Percentiles rank a stretch among this genome's conserved stretches.
phyloP scores from a whole-genome alignment of 2,329 filamentous ascomycete species.

The Leptodontidium sp. region DNA sequence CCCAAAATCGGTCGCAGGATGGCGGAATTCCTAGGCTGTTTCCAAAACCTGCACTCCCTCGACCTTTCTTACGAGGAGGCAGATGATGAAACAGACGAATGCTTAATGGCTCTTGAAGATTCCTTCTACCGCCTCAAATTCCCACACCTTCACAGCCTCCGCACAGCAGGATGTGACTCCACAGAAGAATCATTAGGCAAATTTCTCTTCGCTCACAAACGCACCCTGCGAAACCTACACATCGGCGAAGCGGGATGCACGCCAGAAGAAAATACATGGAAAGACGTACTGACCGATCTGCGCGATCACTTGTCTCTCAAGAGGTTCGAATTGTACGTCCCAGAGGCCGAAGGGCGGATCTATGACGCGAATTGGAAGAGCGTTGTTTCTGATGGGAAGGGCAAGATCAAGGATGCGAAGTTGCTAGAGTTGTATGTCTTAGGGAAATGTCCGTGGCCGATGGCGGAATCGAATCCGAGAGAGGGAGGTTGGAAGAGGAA shows the following conservation, averaged over 20 bases:
- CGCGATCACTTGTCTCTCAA: slow-evolving; percentile 15
- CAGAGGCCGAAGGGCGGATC: slow-evolving; percentile 7
- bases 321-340: slow-evolving; percentile 20
- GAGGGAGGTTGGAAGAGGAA: slow-evolving; percentile 14
- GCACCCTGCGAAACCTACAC: slow-evolving; percentile 5
- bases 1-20: slow-evolving; percentile 6
- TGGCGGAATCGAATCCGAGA: slow-evolving; percentile 10
- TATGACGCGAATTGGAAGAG: slow-evolving; percentile 17
- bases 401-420: slow-evolving; percentile 11
- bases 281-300: slow-evolving; percentile 9
- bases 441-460: slow-evolving; percentile 21
- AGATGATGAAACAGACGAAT: slow-evolving; percentile 15
- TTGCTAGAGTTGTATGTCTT: slow-evolving; percentile 16
- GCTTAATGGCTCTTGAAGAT: slow-evolving; percentile 4
- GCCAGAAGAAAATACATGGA: background rate
- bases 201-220: slow-evolving; percentile 19
- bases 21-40: slow-evolving; percentile 16
- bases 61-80: slow-evolving; percentile 23
- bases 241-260: slow-evolving; percentile 18
- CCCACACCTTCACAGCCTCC: slow-evolving; percentile 15
- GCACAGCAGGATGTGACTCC: slow-evolving; percentile 7
- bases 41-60: slow-evolving; percentile 4
- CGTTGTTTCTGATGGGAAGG: background rate
- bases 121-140: slow-evolving; percentile 17
- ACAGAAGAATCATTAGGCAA: slow-evolving; percentile 1